A percentile compares a stretch with the other conserved stretches of the same genome.
Conservation (phyloP, 2,329 filamentous ascomycete genomes). For the Hortaea sp. region DNA sequence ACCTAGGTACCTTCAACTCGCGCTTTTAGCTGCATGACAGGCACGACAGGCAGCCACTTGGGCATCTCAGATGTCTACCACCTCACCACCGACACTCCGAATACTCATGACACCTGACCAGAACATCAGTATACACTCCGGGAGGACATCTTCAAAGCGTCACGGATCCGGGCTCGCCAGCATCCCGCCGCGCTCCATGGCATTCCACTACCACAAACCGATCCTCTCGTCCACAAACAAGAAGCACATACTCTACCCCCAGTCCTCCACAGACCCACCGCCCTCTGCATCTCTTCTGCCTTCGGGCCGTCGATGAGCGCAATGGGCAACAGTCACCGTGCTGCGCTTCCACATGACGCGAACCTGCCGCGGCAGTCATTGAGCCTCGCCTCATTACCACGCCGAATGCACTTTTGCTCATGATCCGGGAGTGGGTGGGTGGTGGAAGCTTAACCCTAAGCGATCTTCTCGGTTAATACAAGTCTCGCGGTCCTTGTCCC, state of each 20-base stretch:
- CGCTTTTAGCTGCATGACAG: no score
- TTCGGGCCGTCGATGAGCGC: slow-evolving; percentile 6
- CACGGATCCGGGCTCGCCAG: slow-evolving; percentile 10
- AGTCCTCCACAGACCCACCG: slow-evolving; percentile 67
- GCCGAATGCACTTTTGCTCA: slow-evolving; percentile 8
- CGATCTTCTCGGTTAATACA: slow-evolving; percentile 52
- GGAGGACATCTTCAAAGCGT: slow-evolving; percentile 2
- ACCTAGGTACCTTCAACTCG: no score
- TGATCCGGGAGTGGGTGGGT: slow-evolving; percentile 2
- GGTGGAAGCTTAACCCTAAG: slow-evolving; percentile 94
- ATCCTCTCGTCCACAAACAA: slow-evolving; percentile 28
- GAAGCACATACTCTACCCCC: slow-evolving; percentile 63
- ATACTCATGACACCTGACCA: slow-evolving; percentile 7
- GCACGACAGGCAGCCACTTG: not conserved
- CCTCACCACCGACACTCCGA: not conserved
- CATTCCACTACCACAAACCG: slow-evolving; percentile 1
- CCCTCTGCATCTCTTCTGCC: slow-evolving; percentile 52
- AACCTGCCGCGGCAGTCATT: slow-evolving; percentile 6
- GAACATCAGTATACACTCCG: slow-evolving; percentile 1
- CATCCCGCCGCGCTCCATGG: slow-evolving; percentile 8
- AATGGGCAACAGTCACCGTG: slow-evolving; percentile 21
- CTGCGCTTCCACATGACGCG: slow-evolving; percentile 17
- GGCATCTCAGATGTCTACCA: slow-evolving; percentile 6
- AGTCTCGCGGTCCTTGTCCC: slow-evolving; percentile 25
- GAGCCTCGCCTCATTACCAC: slow-evolving; percentile 9